Base-by-base conservation (phyloP, 192 early-diverging fungal genomes). In the Irineochytrium annulatum region DNA sequence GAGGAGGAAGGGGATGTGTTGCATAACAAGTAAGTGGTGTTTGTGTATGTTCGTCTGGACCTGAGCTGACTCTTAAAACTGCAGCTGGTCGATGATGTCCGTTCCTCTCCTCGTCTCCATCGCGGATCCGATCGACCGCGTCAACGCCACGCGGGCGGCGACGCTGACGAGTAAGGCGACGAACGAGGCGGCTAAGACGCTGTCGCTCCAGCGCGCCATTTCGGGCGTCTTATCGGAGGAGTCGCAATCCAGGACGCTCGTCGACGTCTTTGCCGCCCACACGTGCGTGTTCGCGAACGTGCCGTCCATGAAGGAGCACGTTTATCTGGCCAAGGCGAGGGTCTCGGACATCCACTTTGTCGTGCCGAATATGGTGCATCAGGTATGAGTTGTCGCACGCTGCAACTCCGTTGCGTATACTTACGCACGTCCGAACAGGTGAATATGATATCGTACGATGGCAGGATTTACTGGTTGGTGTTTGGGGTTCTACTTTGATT, bases 391-490 rank as follows among this genome's bases (percentile, higher is more conserved):
- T n/a, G n/a, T n/a, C n/a, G n/a, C n/a, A n/a, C n/a, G n/a, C n/a
- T n/a, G n/a, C n/a, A n/a, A n/a, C n/a, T n/a, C n/a, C n/a, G n/a
- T n/a, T n/a, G n/a, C n/a, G n/a, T n/a, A n/a, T n/a, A n/a, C n/a
- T n/a, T n/a, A n/a, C n/a, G n/a, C n/a, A n/a, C n/a, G n/a, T n/a
- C n/a, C n/a, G n/a, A n/a, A n/a, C n/a, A n/a, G n/a, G 37, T 41
- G 11, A 41, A 41, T n/a, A 41, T 41, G 37, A 13, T 41, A 8
- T 41, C 37, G 8, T 41, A 41, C 37, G 37, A 41, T n/a, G 37
- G 37, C 37, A 41, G n/a, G 37, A 41, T 41, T 41, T 41, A 41
- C n/a, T 41, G 37, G 37, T 41, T 13, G n/a, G 37, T 41, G n/a
- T n/a, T 41, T 41, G n/a, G n/a, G n/a, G n/a, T 41, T n/a, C 8